Evolutionary conservation across 176 grass and related monocot genomes (phyloP), one percentile per base, ranked within the genome.

Genomic region (Triticum monococcum): DNA sequence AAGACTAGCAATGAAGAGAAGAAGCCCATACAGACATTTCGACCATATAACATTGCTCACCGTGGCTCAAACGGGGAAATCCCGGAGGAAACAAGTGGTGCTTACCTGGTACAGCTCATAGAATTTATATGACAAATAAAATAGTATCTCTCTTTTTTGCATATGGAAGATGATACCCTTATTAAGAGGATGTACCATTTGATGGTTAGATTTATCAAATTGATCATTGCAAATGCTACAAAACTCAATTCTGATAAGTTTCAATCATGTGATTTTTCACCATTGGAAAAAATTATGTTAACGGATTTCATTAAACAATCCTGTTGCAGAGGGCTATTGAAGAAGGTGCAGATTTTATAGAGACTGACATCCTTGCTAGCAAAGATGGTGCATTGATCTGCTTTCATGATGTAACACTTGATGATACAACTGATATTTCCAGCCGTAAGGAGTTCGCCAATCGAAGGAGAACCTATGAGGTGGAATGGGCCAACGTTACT

Each of bases 261-360:
- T 72, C 36, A 78, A 79, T 28, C 56, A 41, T 72, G 52, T 26
- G 5, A 28, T 22, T 48, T 86, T 78, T 28, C 40, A 78, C 38
- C 5, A 12, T 64, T 66, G 43, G 23, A 72, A 72, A 72, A 72
- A 87, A 72, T 25, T 33, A 33, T 43, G 41, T 43, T 75, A 50
- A 75, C 24, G 10, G 23, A 66, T 66, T 82, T 18, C 35, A 67
- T 50, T 57, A 31, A 35, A 70, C 14, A 87, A 70, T 32, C 40
- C 4, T 76, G 6, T 85, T 87, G 64, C 84, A 98, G 96, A 98
- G 90, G 71, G 96, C 96, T 69, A 95, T 98, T 84, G 86, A 91
- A 88, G 93, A 98, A 87, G 96, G 96, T 80, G 89, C 96, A 0
- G 96, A 98, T 86, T 98, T 98, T 89, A 98, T 98, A 92, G 96